Conservation (phyloP, 2,329 filamentous ascomycete genomes). For the Xylaria sp. region DNA sequence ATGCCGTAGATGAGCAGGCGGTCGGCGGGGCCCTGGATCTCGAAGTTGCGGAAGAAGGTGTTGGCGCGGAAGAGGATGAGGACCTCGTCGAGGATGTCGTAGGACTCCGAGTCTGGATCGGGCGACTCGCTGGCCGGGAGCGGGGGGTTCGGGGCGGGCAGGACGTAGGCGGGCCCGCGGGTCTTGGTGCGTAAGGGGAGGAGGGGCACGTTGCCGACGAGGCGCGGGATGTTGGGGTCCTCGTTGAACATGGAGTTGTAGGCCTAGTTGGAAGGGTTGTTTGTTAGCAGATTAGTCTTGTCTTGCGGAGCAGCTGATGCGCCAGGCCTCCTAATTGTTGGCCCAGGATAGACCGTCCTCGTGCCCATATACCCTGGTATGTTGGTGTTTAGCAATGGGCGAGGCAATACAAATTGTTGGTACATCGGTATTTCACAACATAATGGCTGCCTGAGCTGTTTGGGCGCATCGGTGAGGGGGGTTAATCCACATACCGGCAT, state of each 20-base stretch:
- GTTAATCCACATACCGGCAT: conserved; percentile 52
- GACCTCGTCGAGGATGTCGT: conserved; percentile 95
- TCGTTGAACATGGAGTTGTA: conserved; percentile 97
- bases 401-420: neutral
- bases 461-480: neutral
- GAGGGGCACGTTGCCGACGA: conserved; percentile 89
- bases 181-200: conserved; percentile 94
- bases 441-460: neutral
- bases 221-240: conserved; percentile 69
- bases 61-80: conserved; percentile 94
- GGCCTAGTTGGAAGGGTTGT: conserved; percentile 61
- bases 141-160: conserved; percentile 64
- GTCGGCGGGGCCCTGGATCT: conserved; percentile 96
- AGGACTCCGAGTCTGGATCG: conserved; percentile 88
- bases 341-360: neutral
- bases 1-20: conserved; percentile 96
- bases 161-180: conserved; percentile 90
- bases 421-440: neutral
- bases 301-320: neutral
- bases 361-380: neutral
- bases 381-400: neutral
- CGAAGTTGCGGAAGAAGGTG: conserved; percentile 99
- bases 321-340: conserved; percentile 1
- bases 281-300: conserved; percentile 10
- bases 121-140: conserved; percentile 67